Percentiles rank a stretch among this genome's conserved stretches.
Evolutionary conservation across 129 eudicot species (phyloP).

Genomic region (Arctium minus): DNA sequence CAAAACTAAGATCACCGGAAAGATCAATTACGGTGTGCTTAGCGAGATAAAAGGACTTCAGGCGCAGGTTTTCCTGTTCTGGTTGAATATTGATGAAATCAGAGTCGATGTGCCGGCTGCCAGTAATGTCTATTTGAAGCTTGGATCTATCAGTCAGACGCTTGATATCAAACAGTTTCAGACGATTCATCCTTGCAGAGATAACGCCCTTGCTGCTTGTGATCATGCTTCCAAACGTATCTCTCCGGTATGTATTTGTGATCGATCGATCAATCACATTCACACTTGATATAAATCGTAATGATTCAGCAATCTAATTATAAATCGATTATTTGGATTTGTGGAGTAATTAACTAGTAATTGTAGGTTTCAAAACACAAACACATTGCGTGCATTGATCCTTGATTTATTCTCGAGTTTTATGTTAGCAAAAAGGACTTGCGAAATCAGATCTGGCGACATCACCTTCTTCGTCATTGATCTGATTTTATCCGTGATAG

Average conservation of each 20-base stretch:
- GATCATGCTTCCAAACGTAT: background rate
- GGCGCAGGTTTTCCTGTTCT: constrained; percentile 42
- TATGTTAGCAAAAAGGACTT: background rate
- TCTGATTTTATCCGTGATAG: background rate
- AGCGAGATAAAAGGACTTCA: constrained; percentile 56
- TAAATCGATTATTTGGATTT: too few relatives aligned
- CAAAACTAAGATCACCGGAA: constrained; percentile 52
- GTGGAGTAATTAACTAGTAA: background rate
- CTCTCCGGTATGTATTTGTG: background rate
- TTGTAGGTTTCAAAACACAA: background rate
- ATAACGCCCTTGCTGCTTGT: constrained; percentile 11
- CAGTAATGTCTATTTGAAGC: constrained; percentile 46
- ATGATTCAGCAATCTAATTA: too few relatives aligned
- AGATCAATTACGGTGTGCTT: constrained; percentile 47
- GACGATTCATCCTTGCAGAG: constrained; percentile 54
- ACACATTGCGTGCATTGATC: background rate
- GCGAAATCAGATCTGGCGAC: background rate
- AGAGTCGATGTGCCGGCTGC: constrained; percentile 71
- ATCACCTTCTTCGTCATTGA: background rate
- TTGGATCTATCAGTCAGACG: constrained; percentile 55
- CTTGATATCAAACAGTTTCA: constrained; percentile 55
- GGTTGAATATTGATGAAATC: constrained; percentile 69
- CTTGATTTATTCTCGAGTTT: background rate
- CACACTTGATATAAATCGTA: background rate
- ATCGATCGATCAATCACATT: background rate